A percentile compares a stretch with the other conserved stretches of the same genome.
These are phyloP conservation scores for Suhomyces tanzawaensis DNA, from an alignment of 805 yeast genomes.

Conservation along the genomic window DNA sequence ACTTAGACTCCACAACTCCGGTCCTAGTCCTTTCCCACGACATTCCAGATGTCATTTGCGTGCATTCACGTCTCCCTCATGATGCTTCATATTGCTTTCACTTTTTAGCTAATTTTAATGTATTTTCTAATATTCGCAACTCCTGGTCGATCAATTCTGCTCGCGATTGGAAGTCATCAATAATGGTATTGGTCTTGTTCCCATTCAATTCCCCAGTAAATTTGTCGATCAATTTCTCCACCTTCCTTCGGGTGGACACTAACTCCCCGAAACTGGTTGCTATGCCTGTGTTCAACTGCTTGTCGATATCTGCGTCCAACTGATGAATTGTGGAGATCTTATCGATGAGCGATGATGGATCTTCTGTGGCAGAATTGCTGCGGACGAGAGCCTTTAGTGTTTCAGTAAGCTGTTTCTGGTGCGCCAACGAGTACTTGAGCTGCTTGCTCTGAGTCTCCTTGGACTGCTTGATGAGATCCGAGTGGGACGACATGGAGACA, in stretches of 20 bases:
- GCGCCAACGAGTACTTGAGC: constrained; percentile 24
- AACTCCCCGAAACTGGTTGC: constrained; percentile 18
- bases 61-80: too few relatives aligned
- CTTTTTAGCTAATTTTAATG: constrained; percentile 31
- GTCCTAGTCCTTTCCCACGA: too few relatives aligned
- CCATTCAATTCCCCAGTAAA: constrained; percentile 3
- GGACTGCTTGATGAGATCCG: constrained; percentile 29
- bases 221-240: constrained; percentile 9
- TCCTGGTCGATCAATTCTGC: constrained; percentile 73
- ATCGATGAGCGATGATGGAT: constrained; percentile 11
- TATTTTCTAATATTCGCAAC: constrained; percentile 64
- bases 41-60: too few relatives aligned
- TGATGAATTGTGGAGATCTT: constrained; percentile 42
- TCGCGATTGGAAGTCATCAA: constrained; percentile 23
- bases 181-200: background rate
- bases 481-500: constrained; percentile 24
- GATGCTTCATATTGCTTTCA: background rate
- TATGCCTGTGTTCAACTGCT: constrained; percentile 35
- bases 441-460: constrained; percentile 31
- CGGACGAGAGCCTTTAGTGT: constrained; percentile 22
- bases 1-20: too few relatives aligned
- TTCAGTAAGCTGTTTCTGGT: constrained; percentile 25
- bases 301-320: constrained; percentile 35
- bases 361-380: constrained; percentile 26
- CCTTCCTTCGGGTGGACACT: constrained; percentile 10